Evolutionary conservation across 495 filamentous ascomycete genomes (phyloP).

Genomic region (Aspergillus hancockii): DNA sequence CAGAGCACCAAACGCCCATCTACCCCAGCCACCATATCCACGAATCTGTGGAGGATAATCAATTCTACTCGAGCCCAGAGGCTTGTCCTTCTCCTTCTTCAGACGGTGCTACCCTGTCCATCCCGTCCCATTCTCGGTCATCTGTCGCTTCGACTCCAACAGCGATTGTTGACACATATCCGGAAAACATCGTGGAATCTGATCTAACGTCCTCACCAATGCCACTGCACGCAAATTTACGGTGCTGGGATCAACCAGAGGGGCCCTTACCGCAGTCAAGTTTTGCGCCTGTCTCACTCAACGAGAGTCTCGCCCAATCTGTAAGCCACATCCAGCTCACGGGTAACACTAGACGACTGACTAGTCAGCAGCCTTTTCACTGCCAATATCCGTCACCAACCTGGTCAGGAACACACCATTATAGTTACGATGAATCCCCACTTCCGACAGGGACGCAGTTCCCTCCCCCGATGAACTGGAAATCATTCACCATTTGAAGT

Average conservation of each 20-base stretch:
- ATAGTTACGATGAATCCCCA: constrained; percentile 41
- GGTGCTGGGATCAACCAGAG: constrained; percentile 38
- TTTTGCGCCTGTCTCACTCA: constrained; percentile 37
- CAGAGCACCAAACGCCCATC: constrained; percentile 36
- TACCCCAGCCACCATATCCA: constrained; percentile 37
- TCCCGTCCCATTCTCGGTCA: constrained; percentile 39
- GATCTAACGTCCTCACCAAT: constrained; percentile 41
- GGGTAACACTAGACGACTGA: not conserved
- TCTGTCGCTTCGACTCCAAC: constrained; percentile 40
- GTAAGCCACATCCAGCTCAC: constrained; percentile 15
- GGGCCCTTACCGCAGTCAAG: constrained; percentile 30
- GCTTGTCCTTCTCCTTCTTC: constrained; percentile 47
- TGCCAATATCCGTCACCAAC: constrained; percentile 45
- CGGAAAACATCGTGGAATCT: constrained; percentile 35
- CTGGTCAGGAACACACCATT: constrained; percentile 40
- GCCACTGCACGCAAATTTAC: constrained; percentile 35
- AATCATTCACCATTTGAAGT: constrained; percentile 15
- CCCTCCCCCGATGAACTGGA: constrained; percentile 4
- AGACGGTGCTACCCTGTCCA: constrained; percentile 36
- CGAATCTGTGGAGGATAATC: constrained; percentile 41
- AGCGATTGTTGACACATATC: constrained; percentile 37
- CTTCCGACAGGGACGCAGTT: constrained; percentile 16
- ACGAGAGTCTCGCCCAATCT: constrained; percentile 39
- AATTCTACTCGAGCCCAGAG: constrained; percentile 47
- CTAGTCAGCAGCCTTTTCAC: constrained; percentile 30